A percentile compares a stretch with the other conserved stretches of the same genome.
Evolutionary conservation across 805 yeast species (phyloP).

Genomic region (Sungouiozyma ichnusensis): DNA sequence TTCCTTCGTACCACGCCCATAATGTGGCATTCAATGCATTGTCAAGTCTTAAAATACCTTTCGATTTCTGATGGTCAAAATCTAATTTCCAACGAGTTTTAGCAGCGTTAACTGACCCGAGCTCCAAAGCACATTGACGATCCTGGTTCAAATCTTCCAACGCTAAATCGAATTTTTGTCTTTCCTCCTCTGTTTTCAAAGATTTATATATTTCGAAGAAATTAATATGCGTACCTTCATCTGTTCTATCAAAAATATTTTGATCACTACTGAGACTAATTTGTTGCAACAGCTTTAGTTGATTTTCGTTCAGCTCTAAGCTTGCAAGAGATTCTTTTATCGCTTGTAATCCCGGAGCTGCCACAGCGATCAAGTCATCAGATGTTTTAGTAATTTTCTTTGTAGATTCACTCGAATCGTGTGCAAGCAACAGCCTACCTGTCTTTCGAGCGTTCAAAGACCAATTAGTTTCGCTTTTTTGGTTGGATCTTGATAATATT

Average conservation of each 20-base stretch:
- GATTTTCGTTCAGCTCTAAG: slow-evolving; percentile 27
- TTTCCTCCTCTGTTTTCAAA: slow-evolving; percentile 39
- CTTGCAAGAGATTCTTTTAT: slow-evolving; percentile 66
- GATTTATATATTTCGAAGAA: slow-evolving; percentile 56
- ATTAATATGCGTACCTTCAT: slow-evolving; percentile 32
- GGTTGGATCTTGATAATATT: not conserved
- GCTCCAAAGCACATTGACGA: slow-evolving; percentile 68
- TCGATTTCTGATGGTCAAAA: slow-evolving; percentile 51
- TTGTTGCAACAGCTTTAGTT: slow-evolving; percentile 26
- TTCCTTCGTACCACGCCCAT: slow-evolving; percentile 73
- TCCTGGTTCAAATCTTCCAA: slow-evolving; percentile 62
- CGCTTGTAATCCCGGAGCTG: slow-evolving; percentile 66
- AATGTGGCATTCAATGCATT: slow-evolving; percentile 60
- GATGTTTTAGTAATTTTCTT: slow-evolving; percentile 44
- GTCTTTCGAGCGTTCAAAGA: not conserved
- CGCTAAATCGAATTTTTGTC: slow-evolving; percentile 48
- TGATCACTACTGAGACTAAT: slow-evolving; percentile 4
- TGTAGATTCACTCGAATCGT: slow-evolving; percentile 18
- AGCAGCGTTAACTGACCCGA: slow-evolving; percentile 73
- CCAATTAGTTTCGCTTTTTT: not conserved
- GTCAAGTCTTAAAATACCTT: slow-evolving; percentile 47
- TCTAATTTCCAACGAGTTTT: slow-evolving; percentile 81
- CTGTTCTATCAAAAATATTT: slow-evolving; percentile 26
- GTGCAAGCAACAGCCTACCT: not conserved
- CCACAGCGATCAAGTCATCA: slow-evolving; percentile 52